Conservation (phyloP, 176 grass and related monocot species). For the Carex scoparia region DNA sequence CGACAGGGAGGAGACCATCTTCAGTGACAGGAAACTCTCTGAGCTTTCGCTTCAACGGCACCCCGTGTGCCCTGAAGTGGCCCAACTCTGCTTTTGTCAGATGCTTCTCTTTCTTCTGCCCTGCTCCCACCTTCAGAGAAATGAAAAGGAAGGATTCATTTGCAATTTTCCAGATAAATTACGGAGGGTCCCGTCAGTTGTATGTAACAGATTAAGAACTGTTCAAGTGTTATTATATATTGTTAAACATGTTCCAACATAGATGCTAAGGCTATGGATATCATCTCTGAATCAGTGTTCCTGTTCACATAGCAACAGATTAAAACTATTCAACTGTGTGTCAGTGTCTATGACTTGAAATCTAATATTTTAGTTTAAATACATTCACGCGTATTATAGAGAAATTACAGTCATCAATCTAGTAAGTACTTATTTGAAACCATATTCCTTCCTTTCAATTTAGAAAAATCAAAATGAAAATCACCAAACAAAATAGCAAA, state of each 20-base stretch:
- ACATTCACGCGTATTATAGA: not conserved
- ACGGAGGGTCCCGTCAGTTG: not conserved
- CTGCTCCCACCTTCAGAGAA: constrained; percentile 63
- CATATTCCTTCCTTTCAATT: not conserved
- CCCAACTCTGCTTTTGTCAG: constrained; percentile 82
- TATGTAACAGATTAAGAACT: not conserved
- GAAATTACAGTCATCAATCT: not conserved
- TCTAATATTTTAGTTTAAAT: not conserved
- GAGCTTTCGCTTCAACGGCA: constrained; percentile 88
- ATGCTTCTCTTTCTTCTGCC: constrained; percentile 99
- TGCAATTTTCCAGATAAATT: constrained; percentile 3
- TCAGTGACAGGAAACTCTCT: constrained; percentile 91
- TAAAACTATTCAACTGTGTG: too few species aligned
- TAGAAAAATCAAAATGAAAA: not conserved
- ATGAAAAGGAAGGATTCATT: constrained; percentile 15
- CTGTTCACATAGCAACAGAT: not conserved
- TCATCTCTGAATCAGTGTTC: not conserved
- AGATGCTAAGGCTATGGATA: not conserved
- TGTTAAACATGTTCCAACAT: not conserved
- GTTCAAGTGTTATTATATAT: not conserved
- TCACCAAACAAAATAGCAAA: not conserved
- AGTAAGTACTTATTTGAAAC: not conserved
- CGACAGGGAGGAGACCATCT: constrained; percentile 92
- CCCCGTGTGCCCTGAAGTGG: constrained; percentile 79
- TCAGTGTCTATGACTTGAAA: not conserved